phyloP scores from a whole-genome alignment of 225 moss, liverwort and hornwort species.

The Thuidium tamariscinum region DNA sequence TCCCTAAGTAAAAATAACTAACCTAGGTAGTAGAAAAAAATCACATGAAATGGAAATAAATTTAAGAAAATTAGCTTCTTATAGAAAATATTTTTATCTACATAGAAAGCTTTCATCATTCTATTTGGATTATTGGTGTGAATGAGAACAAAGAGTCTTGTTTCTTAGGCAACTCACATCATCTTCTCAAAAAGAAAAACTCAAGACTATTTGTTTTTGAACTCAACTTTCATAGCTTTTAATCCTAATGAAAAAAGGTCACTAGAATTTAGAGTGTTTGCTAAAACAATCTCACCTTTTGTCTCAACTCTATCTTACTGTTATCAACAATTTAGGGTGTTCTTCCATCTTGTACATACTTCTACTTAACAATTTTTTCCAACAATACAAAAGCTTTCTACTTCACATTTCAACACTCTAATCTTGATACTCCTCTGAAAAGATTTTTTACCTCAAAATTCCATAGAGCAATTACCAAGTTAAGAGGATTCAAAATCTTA shows the following conservation, averaged over 20 bases:
- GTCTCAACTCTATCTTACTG: not conserved
- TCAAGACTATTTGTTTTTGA: not conserved
- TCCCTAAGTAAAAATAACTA: no score
- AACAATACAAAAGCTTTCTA: no score
- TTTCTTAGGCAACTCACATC: no score
- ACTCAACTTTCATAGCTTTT: not conserved
- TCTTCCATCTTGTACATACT: not conserved
- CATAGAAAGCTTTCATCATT: not conserved
- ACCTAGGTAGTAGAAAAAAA: no score
- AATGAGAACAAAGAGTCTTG: no score
- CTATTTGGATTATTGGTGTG: not conserved
- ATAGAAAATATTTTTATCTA: not conserved
- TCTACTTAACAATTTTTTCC: not conserved
- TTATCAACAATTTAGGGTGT: not conserved
- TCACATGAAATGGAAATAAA: no score
- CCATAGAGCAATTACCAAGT: rapidly evolving
- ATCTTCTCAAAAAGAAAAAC: no score
- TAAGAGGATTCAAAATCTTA: not conserved
- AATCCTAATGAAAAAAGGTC: not conserved
- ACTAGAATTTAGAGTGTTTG: not conserved
- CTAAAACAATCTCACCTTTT: not conserved
- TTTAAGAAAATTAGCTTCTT: no score
- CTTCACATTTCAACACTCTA: not conserved
- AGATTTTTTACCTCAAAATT: not conserved
- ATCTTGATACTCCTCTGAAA: not conserved